phyloP scores from a whole-genome alignment of 108 stramenopile species.

The Licmophora abbreviata region DNA sequence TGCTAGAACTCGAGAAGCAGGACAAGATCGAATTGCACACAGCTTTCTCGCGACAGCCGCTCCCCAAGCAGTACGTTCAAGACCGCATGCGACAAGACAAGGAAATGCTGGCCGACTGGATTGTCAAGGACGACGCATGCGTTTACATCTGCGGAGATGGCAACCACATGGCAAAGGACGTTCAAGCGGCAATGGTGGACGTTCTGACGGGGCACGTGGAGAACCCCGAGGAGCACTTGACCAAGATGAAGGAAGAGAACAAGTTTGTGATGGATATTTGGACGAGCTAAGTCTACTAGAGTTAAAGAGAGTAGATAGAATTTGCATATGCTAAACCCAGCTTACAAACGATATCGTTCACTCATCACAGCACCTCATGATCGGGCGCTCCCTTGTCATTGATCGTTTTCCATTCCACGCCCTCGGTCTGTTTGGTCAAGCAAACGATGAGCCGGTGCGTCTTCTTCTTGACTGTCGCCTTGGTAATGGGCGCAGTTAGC shows the following conservation, averaged over 20 bases:
- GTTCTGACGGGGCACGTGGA: conserved; percentile 30
- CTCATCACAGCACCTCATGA: conserved; percentile 38
- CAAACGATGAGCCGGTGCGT: conserved; percentile 55
- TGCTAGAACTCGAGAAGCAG: conserved; percentile 44
- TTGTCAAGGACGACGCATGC: conserved; percentile 48
- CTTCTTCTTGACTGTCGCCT: conserved; percentile 52
- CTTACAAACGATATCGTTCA: no score
- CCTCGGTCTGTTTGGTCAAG: conserved; percentile 44
- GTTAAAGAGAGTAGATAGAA: no score
- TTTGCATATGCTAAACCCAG: no score
- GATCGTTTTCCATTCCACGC: conserved; percentile 44
- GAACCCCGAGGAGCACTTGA: conserved; percentile 28
- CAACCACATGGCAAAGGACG: conserved; percentile 89
- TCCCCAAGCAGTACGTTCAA: conserved; percentile 79
- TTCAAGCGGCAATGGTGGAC: conserved; percentile 59
- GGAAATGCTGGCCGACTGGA: conserved; percentile 35
- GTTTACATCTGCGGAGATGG: conserved; percentile 92
- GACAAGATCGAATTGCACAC: conserved; percentile 75
- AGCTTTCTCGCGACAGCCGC: conserved; percentile 86
- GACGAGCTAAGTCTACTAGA: conserved; percentile 13
- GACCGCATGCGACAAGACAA: conserved; percentile 39
- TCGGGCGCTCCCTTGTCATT: conserved; percentile 48
- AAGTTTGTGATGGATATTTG: conserved; percentile 77
- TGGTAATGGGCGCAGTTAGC: conserved; percentile 49
- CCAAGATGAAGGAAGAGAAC: conserved; percentile 52